These are phyloP conservation scores for Prunus armeniaca DNA, from an alignment of 306 rosid genomes.

Conservation along the genomic window DNA sequence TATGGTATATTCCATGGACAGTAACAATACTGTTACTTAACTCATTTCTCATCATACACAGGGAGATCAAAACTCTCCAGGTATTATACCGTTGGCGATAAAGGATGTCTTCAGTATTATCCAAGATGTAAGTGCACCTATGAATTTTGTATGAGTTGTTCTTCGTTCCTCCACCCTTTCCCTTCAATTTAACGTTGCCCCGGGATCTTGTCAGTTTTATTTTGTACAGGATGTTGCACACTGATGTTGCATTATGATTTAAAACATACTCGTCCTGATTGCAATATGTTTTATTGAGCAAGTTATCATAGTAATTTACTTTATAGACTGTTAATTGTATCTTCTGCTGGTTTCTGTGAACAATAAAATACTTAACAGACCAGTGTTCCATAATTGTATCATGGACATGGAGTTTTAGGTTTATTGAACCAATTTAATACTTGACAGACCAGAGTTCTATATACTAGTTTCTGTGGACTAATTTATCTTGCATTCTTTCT, in stretches of 20 bases:
- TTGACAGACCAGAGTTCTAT: neutral
- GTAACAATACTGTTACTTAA: neutral
- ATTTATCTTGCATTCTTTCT: neutral
- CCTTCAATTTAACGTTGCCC: neutral
- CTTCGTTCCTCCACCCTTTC: neutral
- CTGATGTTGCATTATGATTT: neutral
- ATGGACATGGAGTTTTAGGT: neutral
- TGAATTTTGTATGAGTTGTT: conserved; percentile 2
- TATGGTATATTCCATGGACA: neutral
- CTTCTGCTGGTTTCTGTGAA: neutral
- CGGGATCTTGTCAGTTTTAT: neutral
- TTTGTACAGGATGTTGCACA: neutral
- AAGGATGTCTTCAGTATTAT: conserved; percentile 97
- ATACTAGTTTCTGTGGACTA: neutral
- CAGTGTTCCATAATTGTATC: no score
- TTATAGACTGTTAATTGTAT: neutral
- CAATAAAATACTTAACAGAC: no score
- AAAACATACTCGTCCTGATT: neutral
- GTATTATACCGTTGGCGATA: conserved; percentile 93
- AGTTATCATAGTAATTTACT: neutral
- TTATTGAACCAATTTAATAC: conserved; percentile 1
- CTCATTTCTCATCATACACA: conserved; percentile 33
- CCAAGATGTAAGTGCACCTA: conserved; percentile 79
- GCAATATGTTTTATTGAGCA: neutral
- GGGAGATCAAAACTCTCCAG: conserved; percentile 97